Evolutionary conservation across 1,284 basidiomycete species (phyloP).

Genomic region (Chiua sp.): DNA sequence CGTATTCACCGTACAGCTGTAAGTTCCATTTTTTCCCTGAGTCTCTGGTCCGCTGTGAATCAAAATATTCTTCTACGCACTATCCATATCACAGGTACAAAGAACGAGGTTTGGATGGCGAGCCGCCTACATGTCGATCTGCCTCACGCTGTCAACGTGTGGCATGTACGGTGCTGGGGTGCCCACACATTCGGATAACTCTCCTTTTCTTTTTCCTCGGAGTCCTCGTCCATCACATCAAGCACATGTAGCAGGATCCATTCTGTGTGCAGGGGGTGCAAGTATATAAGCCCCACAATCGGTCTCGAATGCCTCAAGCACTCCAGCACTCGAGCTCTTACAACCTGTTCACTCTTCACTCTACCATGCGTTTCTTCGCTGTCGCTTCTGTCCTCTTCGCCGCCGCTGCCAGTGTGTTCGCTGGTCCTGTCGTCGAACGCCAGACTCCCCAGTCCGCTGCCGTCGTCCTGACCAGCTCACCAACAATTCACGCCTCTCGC

Average conservation of each 20-base stretch:
- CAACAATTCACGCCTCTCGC: slow-evolving; percentile 11
- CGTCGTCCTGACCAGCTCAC: slow-evolving; percentile 8
- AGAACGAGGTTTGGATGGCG: too few relatives aligned
- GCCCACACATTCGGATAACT: not conserved
- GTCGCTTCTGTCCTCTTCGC: slow-evolving; percentile 14
- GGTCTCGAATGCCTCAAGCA: slow-evolving; percentile 5
- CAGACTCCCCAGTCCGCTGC: slow-evolving; percentile 6
- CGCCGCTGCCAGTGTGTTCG: slow-evolving; percentile 10
- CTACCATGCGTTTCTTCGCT: slow-evolving; percentile 19
- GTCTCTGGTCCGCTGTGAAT: not conserved
- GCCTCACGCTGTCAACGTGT: too few relatives aligned
- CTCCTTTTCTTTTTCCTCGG: not conserved
- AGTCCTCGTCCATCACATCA: not conserved
- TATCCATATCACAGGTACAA: not conserved
- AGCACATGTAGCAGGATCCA: not conserved
- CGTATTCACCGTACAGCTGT: not conserved
- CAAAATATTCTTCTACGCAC: not conserved
- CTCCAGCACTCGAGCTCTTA: slow-evolving; percentile 14
- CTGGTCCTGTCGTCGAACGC: slow-evolving; percentile 15
- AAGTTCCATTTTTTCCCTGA: not conserved
- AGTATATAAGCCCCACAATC: slow-evolving; percentile 15
- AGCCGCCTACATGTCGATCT: too few relatives aligned
- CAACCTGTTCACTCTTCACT: not conserved
- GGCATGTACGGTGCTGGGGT: too few relatives aligned
- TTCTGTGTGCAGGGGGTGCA: not conserved